A percentile compares a stretch with the other conserved stretches of the same genome.
phyloP scores from a whole-genome alignment of 352 stramenopile genomes.

The Albugo candida region DNA sequence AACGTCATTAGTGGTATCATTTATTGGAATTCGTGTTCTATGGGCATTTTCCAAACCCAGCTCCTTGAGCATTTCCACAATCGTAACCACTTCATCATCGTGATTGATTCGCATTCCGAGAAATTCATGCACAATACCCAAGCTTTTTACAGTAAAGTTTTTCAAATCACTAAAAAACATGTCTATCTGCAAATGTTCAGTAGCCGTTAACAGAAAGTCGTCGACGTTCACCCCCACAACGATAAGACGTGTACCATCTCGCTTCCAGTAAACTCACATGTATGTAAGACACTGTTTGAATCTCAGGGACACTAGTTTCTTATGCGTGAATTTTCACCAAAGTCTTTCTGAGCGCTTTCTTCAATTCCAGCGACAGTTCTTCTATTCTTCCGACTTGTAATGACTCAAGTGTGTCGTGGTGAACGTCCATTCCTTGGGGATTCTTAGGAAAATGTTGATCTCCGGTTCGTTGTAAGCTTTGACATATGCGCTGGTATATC shows the following conservation, averaged over 20 bases:
- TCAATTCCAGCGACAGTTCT: background rate
- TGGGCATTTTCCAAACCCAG: background rate
- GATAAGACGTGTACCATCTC: background rate
- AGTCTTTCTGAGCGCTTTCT: slow-evolving; percentile 1
- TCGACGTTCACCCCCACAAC: background rate
- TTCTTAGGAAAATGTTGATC: slow-evolving; percentile 2
- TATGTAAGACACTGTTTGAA: background rate
- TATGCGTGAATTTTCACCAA: slow-evolving; percentile 2
- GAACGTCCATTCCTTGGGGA: background rate
- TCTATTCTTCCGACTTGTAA: background rate
- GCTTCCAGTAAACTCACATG: background rate
- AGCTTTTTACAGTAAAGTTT: background rate
- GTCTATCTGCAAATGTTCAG: background rate
- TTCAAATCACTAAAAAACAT: background rate
- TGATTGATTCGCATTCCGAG: background rate
- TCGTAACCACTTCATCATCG: background rate
- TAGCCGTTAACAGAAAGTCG: background rate
- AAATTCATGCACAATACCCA: background rate
- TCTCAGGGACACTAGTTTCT: background rate
- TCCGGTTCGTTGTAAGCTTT: background rate
- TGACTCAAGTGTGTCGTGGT: no score
- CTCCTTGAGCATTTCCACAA: background rate
- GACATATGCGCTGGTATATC: background rate
- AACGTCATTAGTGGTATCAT: no score
- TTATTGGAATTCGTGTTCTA: background rate